A percentile compares a stretch with the other conserved stretches of the same genome.
Evolutionary conservation across 768 basidiomycete species (phyloP).

Genomic region (Crepidotus variabilis): DNA sequence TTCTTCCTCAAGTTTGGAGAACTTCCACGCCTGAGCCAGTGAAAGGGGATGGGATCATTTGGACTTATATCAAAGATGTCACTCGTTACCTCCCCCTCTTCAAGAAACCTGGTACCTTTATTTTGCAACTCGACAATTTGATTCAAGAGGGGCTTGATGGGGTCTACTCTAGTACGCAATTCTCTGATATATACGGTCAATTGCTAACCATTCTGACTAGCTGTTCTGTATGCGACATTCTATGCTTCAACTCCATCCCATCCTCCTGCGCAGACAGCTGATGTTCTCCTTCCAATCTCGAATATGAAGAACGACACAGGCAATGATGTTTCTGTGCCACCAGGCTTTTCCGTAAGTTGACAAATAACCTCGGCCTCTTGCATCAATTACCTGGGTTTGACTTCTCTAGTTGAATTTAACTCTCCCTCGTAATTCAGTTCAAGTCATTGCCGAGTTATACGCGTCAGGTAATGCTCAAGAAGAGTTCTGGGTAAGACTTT

Average conservation of each 20-base stretch:
- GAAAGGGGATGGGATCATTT: slow-evolving; percentile 62
- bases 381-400: neutral
- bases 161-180: slow-evolving; percentile 58
- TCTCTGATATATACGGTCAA: neutral
- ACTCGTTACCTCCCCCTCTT: slow-evolving; percentile 73
- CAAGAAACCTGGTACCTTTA: slow-evolving; percentile 60
- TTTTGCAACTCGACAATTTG: slow-evolving; percentile 72
- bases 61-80: slow-evolving; percentile 77
- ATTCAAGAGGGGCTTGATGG: slow-evolving; percentile 56
- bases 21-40: slow-evolving; percentile 80
- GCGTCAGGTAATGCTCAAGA: slow-evolving; percentile 56
- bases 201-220: slow-evolving; percentile 26
- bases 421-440: slow-evolving; percentile 63
- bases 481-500: slow-evolving; percentile 68
- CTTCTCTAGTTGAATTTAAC: slow-evolving; percentile 58
- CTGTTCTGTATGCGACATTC: slow-evolving; percentile 68
- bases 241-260: slow-evolving; percentile 54
- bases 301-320: slow-evolving; percentile 60
- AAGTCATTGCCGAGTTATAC: slow-evolving; percentile 66
- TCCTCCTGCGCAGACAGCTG: slow-evolving; percentile 57
- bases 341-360: slow-evolving; percentile 55
- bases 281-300: slow-evolving; percentile 67
- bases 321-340: slow-evolving; percentile 75
- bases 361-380: neutral
- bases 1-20: slow-evolving; percentile 55